Base-by-base conservation (phyloP, 768 basidiomycete genomes). In the Mycena polygramma region DNA sequence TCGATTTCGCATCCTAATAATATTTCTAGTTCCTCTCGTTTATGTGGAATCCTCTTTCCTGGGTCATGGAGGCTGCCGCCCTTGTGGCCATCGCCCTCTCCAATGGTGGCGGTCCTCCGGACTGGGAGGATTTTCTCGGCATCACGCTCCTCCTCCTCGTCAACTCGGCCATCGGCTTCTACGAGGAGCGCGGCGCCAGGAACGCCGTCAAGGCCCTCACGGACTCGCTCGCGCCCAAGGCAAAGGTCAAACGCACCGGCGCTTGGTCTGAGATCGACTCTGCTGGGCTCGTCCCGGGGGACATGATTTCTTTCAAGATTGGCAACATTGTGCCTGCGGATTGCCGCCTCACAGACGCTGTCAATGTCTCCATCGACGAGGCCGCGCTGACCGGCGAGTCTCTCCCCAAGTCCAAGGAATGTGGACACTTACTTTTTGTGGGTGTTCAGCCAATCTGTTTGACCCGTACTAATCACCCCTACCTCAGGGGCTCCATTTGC, bases 41-140 rank as follows among this genome's bases (percentile, higher is more conserved):
- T 89, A 99, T 98, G 97, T 99, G 97, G 97, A 99, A 99, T 85
- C 97, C 97, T 53, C 87, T 99, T 19, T 99, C 97, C 45, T 99
- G 97, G 97, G 97, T 99, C 82, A 99, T 99, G 97, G 97, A 99
- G 83, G 96, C 93, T 70, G 96, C 96, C 48, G 94, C 95, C 11
- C 87, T 96, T 30, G 95, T 96, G 73, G 97, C 97, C 54, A 99
- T 99, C 80, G 96, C 90, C 48, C 89, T 99, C 41, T 98, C 97
- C 65, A 99, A 99, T 81, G 97, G 97, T 82, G 91, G 91, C 75
- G 83, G 86, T 62, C 89, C 97, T 39, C 97, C 97, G 20, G 97
- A 99, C 78, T 99, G 97, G 97, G 85, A 94, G 79, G 97, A 99
- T 85, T 98, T 99, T 83, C 88, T 94, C 83, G 97, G 97, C 89